Evolutionary conservation across 768 basidiomycete genomes (phyloP).

Genomic region (Erythrobasidium yunnanense): DNA sequence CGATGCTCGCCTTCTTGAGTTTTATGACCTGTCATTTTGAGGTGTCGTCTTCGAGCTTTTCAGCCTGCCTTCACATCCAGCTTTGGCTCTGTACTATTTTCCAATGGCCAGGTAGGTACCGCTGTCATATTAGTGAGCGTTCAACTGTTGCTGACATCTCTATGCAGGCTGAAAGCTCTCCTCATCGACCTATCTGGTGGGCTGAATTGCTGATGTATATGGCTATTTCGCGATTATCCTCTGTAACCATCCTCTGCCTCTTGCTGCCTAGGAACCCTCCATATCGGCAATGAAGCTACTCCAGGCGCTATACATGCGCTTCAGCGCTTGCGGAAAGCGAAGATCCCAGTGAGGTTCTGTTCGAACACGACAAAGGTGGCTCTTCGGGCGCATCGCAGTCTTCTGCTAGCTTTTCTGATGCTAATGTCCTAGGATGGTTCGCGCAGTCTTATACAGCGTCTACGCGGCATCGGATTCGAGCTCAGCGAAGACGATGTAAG

Average conservation of each 20-base stretch:
- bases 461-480: slow-evolving; percentile 50
- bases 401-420: too few species aligned
- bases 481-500: slow-evolving; percentile 45
- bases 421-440: neutral
- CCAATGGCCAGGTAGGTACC: too few species aligned
- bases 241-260: too few species aligned
- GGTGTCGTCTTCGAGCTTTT: too few species aligned
- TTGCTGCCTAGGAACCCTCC: slow-evolving; percentile 50
- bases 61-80: too few species aligned
- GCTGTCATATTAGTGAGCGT: too few species aligned
- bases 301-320: slow-evolving; percentile 49
- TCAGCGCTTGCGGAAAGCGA: slow-evolving; percentile 38
- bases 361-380: slow-evolving; percentile 62
- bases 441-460: slow-evolving; percentile 44
- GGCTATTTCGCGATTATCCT: neutral
- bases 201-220: neutral
- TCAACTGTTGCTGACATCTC: too few species aligned
- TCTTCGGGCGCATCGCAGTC: too few species aligned
- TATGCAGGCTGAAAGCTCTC: neutral
- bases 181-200: neutral
- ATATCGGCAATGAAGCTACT: slow-evolving; percentile 50
- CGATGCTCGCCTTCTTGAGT: too few species aligned
- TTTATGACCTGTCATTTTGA: too few species aligned
- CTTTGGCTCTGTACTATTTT: too few species aligned
- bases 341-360: slow-evolving; percentile 48